Base-by-base conservation (phyloP, 2,329 filamentous ascomycete genomes). In the Alternaria ventricosa region DNA sequence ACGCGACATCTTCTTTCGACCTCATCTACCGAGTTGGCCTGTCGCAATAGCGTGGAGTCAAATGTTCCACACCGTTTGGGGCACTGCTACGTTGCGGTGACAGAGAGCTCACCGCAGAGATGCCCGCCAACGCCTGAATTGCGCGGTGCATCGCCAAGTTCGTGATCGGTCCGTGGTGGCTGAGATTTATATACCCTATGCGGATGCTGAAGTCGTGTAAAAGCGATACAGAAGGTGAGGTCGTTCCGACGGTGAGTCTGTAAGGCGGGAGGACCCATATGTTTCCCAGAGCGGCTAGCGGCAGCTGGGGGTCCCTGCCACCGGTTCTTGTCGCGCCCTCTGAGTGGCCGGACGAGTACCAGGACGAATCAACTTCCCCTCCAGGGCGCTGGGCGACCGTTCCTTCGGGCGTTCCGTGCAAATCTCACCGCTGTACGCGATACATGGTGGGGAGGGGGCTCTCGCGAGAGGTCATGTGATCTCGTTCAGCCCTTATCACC, bases 351-450 rank as follows among this genome's bases (percentile, higher is more conserved):
- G 33, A 46, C 44, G 45, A 54, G 18, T 43, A 25, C 41, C 46
- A 41, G 28, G 51, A 62, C 60, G 57, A 59, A 63, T 49, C 25
- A 62, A 47, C 64, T 71, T 59, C 70, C 65, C 62, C 43, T 68
- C 71, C 28, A 10, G 69, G 50, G 8, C 23, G n/a, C 47, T 55
- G 62, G 49, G 46, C 62, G 56, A 71, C 64, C 67, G 59, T 43
- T 55, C 46, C 25, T 44, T 69, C 70, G 72, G 70, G 54, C 59
- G 59, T 61, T 55, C 60, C 63, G 63, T 59, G 36, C 47, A 51
- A 61, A 67, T 51, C 66, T 69, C 71, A 73, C 71, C 71, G 71
- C 71, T 66, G 64, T 60, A 61, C 58, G 55, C 64, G 63, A 65
- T 68, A 61, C 59, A 55, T 55, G 54, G 56, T 62, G 13, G 33